phyloP scores from a whole-genome alignment of 2,329 filamentous ascomycete genomes.

The Pseudogymnoascus sp. region DNA sequence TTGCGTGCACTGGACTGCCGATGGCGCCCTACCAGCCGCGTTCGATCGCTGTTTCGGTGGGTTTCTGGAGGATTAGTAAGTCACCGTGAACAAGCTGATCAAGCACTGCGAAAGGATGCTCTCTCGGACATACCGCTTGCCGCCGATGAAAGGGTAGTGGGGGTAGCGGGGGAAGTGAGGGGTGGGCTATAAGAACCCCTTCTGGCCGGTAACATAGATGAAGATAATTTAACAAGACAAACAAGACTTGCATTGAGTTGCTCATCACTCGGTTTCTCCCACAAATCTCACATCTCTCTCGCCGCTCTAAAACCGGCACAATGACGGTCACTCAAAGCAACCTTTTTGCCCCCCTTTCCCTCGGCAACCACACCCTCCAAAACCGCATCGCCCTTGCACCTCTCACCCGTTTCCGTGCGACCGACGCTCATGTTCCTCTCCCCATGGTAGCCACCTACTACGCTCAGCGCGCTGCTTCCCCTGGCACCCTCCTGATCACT shows the following conservation, averaged over 20 bases:
- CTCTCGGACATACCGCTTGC: background rate
- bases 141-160: background rate
- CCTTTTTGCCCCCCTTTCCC: slow-evolving; percentile 36
- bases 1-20: background rate
- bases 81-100: background rate
- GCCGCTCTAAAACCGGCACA: background rate
- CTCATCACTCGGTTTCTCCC: background rate
- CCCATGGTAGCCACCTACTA: slow-evolving; percentile 41
- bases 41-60: background rate
- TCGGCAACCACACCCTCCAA: slow-evolving; percentile 33
- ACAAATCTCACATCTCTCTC: background rate
- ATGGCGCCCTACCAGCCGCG: background rate
- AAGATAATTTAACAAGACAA: background rate
- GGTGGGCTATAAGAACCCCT: background rate
- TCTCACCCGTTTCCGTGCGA: slow-evolving; percentile 44
- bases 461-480: slow-evolving; percentile 39
- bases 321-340: slow-evolving; percentile 5
- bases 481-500: slow-evolving; percentile 47
- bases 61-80: slow-evolving; percentile 1
- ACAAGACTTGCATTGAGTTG: background rate
- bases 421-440: slow-evolving; percentile 37
- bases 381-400: slow-evolving; percentile 47
- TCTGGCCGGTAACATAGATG: background rate
- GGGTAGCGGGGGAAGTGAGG: background rate
- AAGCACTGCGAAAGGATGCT: background rate